Evolutionary conservation across 2,329 filamentous ascomycete genomes (phyloP).

Genomic region (Colletotrichum sp.): DNA sequence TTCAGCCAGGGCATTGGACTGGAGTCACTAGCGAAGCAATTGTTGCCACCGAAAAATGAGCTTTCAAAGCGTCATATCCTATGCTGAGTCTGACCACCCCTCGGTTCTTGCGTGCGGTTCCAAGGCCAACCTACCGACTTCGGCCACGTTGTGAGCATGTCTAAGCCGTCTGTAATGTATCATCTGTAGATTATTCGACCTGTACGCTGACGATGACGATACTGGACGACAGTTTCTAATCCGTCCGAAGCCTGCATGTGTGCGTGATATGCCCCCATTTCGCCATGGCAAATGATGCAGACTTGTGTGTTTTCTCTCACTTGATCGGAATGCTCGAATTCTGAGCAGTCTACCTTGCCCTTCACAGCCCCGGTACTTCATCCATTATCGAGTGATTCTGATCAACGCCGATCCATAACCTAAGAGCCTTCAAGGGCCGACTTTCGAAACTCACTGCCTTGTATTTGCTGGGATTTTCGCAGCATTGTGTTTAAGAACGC

Average conservation of each 20-base stretch:
- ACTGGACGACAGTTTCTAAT: neutral
- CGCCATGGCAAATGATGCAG: neutral
- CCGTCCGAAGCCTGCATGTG: neutral
- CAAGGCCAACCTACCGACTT: neutral
- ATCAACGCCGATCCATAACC: too few species aligned
- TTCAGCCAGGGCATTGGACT: neutral
- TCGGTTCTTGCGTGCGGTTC: neutral
- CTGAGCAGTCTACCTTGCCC: neutral
- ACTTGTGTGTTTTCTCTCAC: neutral
- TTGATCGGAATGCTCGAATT: too few species aligned
- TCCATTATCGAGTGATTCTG: too few species aligned
- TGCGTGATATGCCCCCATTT: too few species aligned
- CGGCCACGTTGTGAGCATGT: accelerated
- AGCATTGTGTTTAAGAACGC: too few species aligned
- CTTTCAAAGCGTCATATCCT: neutral
- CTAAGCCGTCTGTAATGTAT: neutral
- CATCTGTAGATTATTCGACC: accelerated
- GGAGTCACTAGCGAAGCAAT: neutral
- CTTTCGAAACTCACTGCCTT: too few species aligned
- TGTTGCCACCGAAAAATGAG: neutral
- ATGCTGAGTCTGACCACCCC: accelerated
- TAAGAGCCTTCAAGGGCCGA: too few species aligned
- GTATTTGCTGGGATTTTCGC: too few species aligned
- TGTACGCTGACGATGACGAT: neutral
- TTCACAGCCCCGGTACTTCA: too few species aligned